Percentiles rank a stretch among this genome's conserved stretches.
Evolutionary conservation across 306 rosid genomes (phyloP).

Genomic region (Begonia fuchsioides): DNA sequence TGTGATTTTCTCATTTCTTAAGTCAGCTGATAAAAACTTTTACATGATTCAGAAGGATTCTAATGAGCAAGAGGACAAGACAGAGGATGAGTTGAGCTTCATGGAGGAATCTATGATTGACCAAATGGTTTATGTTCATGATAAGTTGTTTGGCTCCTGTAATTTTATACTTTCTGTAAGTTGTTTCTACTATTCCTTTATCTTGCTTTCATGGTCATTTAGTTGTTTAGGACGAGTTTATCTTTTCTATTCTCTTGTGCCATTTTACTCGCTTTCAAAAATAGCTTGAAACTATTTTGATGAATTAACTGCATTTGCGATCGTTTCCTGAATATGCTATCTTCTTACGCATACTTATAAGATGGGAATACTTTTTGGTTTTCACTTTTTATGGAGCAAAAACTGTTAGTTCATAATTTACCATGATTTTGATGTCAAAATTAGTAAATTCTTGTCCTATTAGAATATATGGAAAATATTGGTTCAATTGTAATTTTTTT

Average conservation of each 20-base stretch:
- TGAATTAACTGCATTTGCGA: neutral
- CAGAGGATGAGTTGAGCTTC: slow-evolving; percentile 52
- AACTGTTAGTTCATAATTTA: too few relatives aligned
- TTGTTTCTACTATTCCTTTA: slow-evolving; percentile 2
- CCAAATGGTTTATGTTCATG: slow-evolving; percentile 41
- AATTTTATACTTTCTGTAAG: slow-evolving; percentile 56
- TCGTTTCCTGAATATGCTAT: too few relatives aligned
- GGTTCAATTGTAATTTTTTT: too few relatives aligned
- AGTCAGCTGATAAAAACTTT: neutral
- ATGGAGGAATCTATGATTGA: slow-evolving; percentile 49
- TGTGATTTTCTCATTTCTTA: neutral
- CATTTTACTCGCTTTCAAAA: neutral
- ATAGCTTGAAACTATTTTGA: neutral
- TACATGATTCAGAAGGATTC: slow-evolving; percentile 34
- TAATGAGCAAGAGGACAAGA: slow-evolving; percentile 26
- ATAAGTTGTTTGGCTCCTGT: slow-evolving; percentile 57
- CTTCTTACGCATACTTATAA: too few relatives aligned
- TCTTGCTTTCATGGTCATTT: neutral
- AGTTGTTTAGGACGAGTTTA: neutral
- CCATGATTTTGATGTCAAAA: too few relatives aligned
- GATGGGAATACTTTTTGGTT: too few relatives aligned
- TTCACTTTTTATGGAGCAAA: too few relatives aligned
- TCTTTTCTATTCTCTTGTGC: neutral
- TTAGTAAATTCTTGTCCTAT: too few relatives aligned
- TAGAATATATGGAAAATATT: too few relatives aligned